Percentiles rank a stretch among this genome's conserved stretches.
Conservation (phyloP, 352 stramenopile species). For the Halophytophthora batemanensis region DNA sequence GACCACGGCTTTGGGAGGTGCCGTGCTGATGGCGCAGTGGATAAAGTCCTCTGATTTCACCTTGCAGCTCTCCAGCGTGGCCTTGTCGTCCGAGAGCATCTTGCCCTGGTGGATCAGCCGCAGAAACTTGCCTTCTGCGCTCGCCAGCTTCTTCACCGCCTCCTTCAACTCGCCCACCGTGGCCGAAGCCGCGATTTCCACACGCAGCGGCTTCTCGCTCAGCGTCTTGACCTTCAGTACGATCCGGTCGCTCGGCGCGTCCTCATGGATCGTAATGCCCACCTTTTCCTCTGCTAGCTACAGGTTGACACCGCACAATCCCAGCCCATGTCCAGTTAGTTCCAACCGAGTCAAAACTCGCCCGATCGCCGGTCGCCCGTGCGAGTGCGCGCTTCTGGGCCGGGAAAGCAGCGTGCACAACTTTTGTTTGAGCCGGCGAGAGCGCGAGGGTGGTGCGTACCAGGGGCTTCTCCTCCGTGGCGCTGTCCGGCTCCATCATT, state of each 20-base stretch:
- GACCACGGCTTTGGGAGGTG: constrained; percentile 70
- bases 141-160: constrained; percentile 66
- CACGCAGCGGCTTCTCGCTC: constrained; percentile 76
- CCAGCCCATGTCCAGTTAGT: not conserved
- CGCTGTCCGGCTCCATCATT: constrained; percentile 69
- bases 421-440: not conserved
- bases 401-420: not conserved
- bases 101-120: constrained; percentile 86
- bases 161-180: constrained; percentile 75
- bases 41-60: constrained; percentile 84
- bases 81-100: constrained; percentile 83
- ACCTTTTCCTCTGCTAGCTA: constrained; percentile 48
- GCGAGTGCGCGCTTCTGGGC: not conserved
- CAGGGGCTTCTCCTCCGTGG: constrained; percentile 62
- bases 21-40: constrained; percentile 82
- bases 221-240: constrained; percentile 85
- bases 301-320: not conserved
- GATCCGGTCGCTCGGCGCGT: constrained; percentile 36
- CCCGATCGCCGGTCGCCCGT: not conserved
- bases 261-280: constrained; percentile 53
- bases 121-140: constrained; percentile 81
- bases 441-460: constrained; percentile 15
- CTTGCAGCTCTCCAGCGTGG: constrained; percentile 66
- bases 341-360: constrained; percentile 6
- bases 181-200: constrained; percentile 66